A percentile compares a stretch with the other conserved stretches of the same genome.
Evolutionary conservation across 2,329 filamentous ascomycete genomes (phyloP).

Genomic region (Botryotinia narcissicola): DNA sequence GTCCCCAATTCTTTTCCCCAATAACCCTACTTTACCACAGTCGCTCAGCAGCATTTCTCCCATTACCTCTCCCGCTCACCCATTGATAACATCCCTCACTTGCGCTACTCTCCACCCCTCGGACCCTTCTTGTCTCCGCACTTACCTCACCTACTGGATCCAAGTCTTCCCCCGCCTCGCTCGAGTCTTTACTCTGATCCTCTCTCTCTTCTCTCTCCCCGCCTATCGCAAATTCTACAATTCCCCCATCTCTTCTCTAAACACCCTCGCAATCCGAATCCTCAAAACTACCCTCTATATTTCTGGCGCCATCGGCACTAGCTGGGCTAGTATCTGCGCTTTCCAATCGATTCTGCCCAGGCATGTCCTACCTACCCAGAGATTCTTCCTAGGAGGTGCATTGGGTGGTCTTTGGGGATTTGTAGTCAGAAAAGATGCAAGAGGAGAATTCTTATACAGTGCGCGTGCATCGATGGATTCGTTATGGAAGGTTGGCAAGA

Average conservation of each 20-base stretch:
- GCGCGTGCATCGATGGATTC: conserved; percentile 77
- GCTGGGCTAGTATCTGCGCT: conserved; percentile 87
- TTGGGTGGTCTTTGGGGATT: conserved; percentile 83
- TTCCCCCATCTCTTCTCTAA: conserved; percentile 65
- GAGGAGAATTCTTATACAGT: conserved; percentile 74
- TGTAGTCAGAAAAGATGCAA: conserved; percentile 63
- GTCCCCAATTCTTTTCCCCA: conserved; percentile 83
- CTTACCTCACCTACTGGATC: conserved; percentile 84
- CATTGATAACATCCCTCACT: conserved; percentile 78
- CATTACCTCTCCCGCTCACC: conserved; percentile 80
- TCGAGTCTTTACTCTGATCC: conserved; percentile 74
- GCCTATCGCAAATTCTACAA: conserved; percentile 66
- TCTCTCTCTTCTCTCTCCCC: conserved; percentile 64
- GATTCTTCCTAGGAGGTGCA: conserved; percentile 88
- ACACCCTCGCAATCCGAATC: conserved; percentile 63
- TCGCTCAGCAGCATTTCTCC: conserved; percentile 69
- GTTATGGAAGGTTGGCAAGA: conserved; percentile 90
- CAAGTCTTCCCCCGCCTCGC: conserved; percentile 75
- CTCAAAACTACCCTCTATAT: conserved; percentile 75
- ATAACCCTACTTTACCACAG: conserved; percentile 62
- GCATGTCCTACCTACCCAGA: conserved; percentile 71
- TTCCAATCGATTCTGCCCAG: conserved; percentile 79
- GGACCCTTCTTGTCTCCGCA: conserved; percentile 84
- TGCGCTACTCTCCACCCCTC: conserved; percentile 87
- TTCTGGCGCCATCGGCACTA: conserved; percentile 78